Evolutionary conservation across 352 stramenopile genomes (phyloP), one percentile per base, ranked within the genome.

Genomic region (Globisporangium megalacanthum): DNA sequence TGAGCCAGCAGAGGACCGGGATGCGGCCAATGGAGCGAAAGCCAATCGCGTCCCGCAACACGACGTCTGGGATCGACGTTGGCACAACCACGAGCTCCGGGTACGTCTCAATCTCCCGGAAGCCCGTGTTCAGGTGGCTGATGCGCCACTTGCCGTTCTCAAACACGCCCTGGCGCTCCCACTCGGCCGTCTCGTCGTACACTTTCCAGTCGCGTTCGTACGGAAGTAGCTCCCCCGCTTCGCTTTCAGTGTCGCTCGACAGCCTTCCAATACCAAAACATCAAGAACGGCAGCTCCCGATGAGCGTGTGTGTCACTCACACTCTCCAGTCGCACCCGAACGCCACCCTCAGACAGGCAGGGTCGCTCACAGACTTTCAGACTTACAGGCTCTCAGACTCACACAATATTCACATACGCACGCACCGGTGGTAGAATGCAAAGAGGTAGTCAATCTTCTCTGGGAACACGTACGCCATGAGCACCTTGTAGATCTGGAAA

Each of bases 31-130:
- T 66, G 0, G 79, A 92, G 11, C 86, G 78, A 19, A 94, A 95
- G 11, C 73, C 66, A 19, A 73, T 83, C 2, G 83, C 85, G 25
- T 91, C 79, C n/a, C 69, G 35, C 4, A 98, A 69, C 37, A 96
- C 71, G 47, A 83, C 86, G 57, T 98, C 95, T 22, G 92, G 76
- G 19, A 98, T 79, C 14, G 71, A 80, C 4, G 81, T 56, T 6
- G 97, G 97, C 19, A 98, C 95, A n/a, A 97, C 83, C 37, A 99
- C 64, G 6, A 96, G 77, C 19, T 87, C 83, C 0, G 97, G 96
- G 67, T 99, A 99, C 29, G 90, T 97, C 25, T 92, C 74, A 58
- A 95, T 98, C 52, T 95, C 63, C 2, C 59, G 53, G 58, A 95
- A 97, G 56, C 70, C 76, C 37, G 82, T 63, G 54, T 94, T 94